Percentiles rank a stretch among this genome's conserved stretches.
Conservation (phyloP, 2,329 filamentous ascomycete genomes). For the Phyllosticta paracitricarpa region DNA sequence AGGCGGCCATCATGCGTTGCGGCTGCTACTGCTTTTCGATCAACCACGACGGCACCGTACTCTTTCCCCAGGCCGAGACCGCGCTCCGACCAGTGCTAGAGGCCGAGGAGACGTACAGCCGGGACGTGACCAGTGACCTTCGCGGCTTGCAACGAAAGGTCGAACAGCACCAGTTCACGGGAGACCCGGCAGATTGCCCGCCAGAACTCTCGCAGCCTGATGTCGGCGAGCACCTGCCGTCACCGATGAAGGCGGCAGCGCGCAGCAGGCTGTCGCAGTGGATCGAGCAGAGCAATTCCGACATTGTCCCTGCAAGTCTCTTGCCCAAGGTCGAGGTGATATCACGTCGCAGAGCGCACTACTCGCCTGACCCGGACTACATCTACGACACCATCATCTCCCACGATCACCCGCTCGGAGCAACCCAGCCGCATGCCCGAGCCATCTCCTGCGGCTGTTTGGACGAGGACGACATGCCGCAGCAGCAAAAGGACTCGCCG, state of each 20-base stretch:
- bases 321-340: background rate
- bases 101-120: background rate
- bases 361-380: no score
- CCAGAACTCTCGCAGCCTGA: background rate
- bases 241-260: background rate
- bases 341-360: no score
- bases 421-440: no score
- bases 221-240: background rate
- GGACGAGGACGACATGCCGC: no score
- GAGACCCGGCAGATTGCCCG: background rate
- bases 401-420: no score
- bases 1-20: background rate
- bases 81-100: background rate
- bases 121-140: background rate
- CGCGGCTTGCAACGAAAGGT: background rate
- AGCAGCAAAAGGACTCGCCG: no score
- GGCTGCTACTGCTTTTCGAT: background rate
- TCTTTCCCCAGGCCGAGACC: background rate
- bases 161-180: background rate
- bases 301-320: background rate
- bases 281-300: no score
- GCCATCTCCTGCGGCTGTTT: no score
- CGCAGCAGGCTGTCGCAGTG: no score
- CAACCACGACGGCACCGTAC: background rate
- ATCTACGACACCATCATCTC: no score